These are phyloP conservation scores for Thelonectria blattea DNA, from an alignment of 2,329 filamentous ascomycete genomes.

Conservation along the genomic window DNA sequence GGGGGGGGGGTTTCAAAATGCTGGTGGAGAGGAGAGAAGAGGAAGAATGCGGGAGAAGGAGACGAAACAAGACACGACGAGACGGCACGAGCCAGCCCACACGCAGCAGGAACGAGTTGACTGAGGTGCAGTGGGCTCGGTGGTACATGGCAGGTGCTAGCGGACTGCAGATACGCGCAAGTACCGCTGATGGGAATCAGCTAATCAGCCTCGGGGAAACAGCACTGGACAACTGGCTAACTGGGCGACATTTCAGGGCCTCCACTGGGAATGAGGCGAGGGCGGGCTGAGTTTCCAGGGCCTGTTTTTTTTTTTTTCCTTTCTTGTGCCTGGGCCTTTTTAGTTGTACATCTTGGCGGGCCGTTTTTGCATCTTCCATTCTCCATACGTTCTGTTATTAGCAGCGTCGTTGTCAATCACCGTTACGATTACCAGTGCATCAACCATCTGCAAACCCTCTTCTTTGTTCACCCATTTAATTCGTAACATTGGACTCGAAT, in stretches of 20 bases:
- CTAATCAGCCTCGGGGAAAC: slow-evolving; percentile 4
- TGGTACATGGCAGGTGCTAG: neutral
- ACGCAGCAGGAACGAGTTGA: slow-evolving; percentile 7
- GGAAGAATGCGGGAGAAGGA: slow-evolving; percentile 30
- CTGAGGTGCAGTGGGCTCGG: neutral
- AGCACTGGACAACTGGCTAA: slow-evolving; percentile 10
- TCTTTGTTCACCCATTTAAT: too few species aligned
- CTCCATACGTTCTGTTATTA: neutral
- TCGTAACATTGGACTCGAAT: too few species aligned
- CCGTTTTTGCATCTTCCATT: too few species aligned
- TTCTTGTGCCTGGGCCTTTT: neutral
- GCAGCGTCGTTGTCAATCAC: neutral
- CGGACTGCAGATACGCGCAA: slow-evolving; percentile 3
- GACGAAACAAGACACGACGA: slow-evolving; percentile 21
- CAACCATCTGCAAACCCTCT: too few species aligned
- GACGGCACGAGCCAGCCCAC: slow-evolving; percentile 10
- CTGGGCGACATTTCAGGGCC: slow-evolving; percentile 4
- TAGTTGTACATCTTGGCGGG: too few species aligned
- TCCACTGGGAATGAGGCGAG: neutral
- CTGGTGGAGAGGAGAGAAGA: slow-evolving; percentile 29
- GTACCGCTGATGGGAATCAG: slow-evolving; percentile 3
- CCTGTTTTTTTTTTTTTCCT: too few species aligned
- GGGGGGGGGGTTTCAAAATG: slow-evolving; percentile 22
- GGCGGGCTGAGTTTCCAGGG: slow-evolving; percentile 2
- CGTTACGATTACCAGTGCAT: too few species aligned